Evolutionary conservation across 306 rosid genomes (phyloP).

Genomic region (Castanospermum australe): DNA sequence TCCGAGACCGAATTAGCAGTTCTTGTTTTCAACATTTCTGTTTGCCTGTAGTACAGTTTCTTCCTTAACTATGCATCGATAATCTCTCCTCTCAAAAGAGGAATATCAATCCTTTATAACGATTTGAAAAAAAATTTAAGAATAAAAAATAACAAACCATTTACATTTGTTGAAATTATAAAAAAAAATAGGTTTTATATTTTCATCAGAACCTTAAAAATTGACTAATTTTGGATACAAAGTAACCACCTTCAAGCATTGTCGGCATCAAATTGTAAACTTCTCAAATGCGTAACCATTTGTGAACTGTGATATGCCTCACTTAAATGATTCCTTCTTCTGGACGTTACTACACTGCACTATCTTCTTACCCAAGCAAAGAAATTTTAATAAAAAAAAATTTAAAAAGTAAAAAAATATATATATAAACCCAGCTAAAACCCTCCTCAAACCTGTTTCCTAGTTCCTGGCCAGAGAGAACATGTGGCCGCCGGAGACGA

Average conservation of each 20-base stretch:
- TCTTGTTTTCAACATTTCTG: too few relatives aligned
- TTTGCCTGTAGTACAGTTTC: too few relatives aligned
- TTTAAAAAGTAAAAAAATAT: too few relatives aligned
- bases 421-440: not conserved
- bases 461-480: not conserved
- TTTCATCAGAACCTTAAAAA: too few relatives aligned
- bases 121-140: not conserved
- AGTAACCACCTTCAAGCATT: not conserved
- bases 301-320: too few relatives aligned
- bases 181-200: too few relatives aligned
- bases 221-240: not conserved
- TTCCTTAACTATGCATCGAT: too few relatives aligned
- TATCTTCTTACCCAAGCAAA: not conserved
- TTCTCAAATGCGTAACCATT: not conserved
- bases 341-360: not conserved
- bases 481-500: slow-evolving; percentile 21
- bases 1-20: too few relatives aligned
- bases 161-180: not conserved
- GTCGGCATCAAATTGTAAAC: not conserved
- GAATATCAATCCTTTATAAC: too few relatives aligned
- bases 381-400: not conserved
- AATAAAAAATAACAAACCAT: not conserved
- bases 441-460: not conserved
- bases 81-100: too few relatives aligned
- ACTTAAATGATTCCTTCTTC: not conserved